A percentile compares a stretch with the other conserved stretches of the same genome.
Evolutionary conservation across 148 eudicot genomes (phyloP).

Genomic region (Camellia japonica): DNA sequence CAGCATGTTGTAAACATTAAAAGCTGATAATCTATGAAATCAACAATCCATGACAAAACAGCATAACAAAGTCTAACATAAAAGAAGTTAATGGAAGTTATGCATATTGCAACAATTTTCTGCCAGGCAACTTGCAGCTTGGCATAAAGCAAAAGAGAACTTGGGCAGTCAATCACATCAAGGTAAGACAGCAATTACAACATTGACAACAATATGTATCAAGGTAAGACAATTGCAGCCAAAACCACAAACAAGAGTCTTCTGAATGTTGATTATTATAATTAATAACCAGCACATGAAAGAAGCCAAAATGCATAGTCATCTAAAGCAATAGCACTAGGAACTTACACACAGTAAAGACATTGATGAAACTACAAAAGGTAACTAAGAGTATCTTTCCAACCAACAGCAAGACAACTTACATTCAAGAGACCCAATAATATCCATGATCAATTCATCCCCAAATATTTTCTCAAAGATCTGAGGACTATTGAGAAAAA

Average conservation of each 20-base stretch:
- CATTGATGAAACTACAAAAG: neutral
- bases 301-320: neutral
- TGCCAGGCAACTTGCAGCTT: neutral
- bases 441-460: constrained; percentile 85
- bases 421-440: constrained; percentile 92
- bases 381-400: neutral
- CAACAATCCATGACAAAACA: neutral
- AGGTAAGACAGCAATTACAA: neutral
- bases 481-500: constrained; percentile 74
- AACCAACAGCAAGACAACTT: constrained; percentile 34
- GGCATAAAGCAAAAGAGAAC: neutral
- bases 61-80: neutral
- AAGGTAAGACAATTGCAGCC: neutral
- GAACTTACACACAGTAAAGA: neutral
- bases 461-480: constrained; percentile 85
- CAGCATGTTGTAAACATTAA: neutral
- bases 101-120: neutral
- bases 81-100: neutral
- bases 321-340: neutral
- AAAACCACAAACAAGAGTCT: constrained; percentile 6
- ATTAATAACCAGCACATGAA: neutral
- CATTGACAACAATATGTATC: neutral
- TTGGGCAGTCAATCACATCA: neutral
- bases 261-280: neutral
- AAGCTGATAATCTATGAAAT: neutral